Percentiles rank a stretch among this genome's conserved stretches.
Evolutionary conservation across 768 basidiomycete genomes (phyloP).

Genomic region (Grammothele lineata): DNA sequence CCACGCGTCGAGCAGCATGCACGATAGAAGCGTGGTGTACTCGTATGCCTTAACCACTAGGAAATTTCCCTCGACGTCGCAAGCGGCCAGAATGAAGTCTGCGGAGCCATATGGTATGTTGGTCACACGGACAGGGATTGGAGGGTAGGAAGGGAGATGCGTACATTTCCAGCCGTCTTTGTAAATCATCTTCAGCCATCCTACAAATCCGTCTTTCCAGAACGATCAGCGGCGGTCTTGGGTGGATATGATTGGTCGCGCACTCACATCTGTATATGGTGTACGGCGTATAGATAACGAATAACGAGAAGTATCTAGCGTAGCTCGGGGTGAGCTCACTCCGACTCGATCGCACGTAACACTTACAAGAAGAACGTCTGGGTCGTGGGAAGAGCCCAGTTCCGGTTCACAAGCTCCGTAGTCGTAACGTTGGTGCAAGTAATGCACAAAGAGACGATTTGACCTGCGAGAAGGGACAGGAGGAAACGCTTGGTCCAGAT

Average conservation of each 20-base stretch:
- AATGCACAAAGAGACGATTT: constrained; percentile 82
- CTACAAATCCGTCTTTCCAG: constrained; percentile 68
- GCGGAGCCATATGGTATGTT: not conserved
- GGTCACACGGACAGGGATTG: not conserved
- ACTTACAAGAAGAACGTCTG: constrained; percentile 82
- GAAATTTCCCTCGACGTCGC: constrained; percentile 88
- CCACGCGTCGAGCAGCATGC: constrained; percentile 93
- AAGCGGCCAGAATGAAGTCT: constrained; percentile 77
- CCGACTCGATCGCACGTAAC: not conserved
- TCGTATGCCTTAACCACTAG: constrained; percentile 82
- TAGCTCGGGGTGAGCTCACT: too few relatives aligned
- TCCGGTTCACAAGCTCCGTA: constrained; percentile 63
- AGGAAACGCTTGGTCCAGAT: constrained; percentile 76
- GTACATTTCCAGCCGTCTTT: constrained; percentile 87
- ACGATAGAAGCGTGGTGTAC: constrained; percentile 83
- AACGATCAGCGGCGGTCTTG: not conserved
- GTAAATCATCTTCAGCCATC: constrained; percentile 71
- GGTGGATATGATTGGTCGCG: not conserved
- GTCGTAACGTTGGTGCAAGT: constrained; percentile 88
- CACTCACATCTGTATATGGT: constrained; percentile 81
- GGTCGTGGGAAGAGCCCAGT: constrained; percentile 75
- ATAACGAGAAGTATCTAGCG: constrained; percentile 72
- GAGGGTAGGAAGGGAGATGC: constrained; percentile 19
- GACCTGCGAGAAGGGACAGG: constrained; percentile 69
- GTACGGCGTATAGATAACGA: constrained; percentile 77